Evolutionary conservation across 2,329 filamentous ascomycete genomes (phyloP).

Genomic region (Fusarium pseudocircinatum): DNA sequence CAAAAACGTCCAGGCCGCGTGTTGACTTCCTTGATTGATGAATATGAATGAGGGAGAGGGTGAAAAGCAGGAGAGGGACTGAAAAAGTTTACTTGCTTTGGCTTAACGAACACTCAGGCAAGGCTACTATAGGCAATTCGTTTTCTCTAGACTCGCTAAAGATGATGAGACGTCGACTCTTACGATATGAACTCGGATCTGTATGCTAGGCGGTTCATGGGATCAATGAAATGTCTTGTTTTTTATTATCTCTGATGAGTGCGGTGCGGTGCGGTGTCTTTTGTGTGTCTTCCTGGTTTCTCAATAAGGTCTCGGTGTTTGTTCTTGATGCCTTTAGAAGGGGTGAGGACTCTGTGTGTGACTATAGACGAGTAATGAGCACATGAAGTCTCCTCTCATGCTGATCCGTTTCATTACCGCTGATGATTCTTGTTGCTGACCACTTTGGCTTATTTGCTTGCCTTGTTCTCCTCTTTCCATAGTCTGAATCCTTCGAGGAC

Average conservation of each 20-base stretch:
- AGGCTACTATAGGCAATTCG: constrained; percentile 8
- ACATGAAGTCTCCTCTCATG: constrained; percentile 22
- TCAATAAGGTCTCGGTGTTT: constrained; percentile 17
- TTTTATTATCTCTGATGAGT: constrained; percentile 12
- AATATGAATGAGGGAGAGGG: constrained; percentile 1
- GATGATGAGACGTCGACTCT: constrained; percentile 25
- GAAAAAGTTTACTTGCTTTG: constrained; percentile 27
- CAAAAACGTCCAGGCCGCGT: constrained; percentile 29
- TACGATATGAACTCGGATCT: constrained; percentile 24
- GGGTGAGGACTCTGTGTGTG: constrained; percentile 12
- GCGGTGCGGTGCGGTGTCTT: background rate
- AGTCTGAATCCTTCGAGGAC: constrained; percentile 49
- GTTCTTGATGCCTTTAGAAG: constrained; percentile 1
- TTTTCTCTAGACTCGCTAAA: constrained; percentile 23
- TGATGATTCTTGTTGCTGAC: background rate
- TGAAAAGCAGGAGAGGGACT: constrained; percentile 18
- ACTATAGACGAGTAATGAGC: constrained; percentile 38
- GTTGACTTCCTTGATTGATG: constrained; percentile 5
- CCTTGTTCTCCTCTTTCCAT: constrained; percentile 23
- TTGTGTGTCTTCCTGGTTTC: background rate
- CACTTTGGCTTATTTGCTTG: background rate
- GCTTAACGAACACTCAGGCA: background rate
- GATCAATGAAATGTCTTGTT: constrained; percentile 43
- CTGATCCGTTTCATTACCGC: background rate
- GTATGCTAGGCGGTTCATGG: constrained; percentile 42